phyloP scores from a whole-genome alignment of 305 asterid genomes.

The Fraxinus platypoda region DNA sequence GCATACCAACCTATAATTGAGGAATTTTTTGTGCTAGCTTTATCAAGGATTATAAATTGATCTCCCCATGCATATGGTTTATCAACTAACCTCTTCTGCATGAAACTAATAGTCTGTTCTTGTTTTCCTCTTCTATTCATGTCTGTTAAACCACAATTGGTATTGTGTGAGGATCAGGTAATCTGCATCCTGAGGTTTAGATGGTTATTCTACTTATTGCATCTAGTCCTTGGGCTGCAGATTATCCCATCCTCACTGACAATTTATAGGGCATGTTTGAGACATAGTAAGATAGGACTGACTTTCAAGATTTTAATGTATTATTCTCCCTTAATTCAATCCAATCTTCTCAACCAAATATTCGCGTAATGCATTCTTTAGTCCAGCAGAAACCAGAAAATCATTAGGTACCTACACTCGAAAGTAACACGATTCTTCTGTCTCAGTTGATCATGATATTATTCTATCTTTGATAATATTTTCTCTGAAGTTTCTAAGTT shows the following conservation, averaged over 20 bases:
- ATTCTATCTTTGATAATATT: neutral
- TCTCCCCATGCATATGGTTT: slow-evolving; percentile 25
- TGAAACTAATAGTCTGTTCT: neutral
- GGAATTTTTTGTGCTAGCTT: slow-evolving; percentile 12
- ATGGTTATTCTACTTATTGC: slow-evolving; percentile 6
- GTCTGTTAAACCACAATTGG: neutral
- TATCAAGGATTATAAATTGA: slow-evolving; percentile 28
- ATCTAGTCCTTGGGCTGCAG: slow-evolving; percentile 66
- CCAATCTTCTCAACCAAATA: neutral
- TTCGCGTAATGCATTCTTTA: neutral
- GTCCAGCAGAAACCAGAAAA: slow-evolving; percentile 12
- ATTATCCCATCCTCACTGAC: slow-evolving; percentile 48
- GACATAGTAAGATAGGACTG: neutral
- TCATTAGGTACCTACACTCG: neutral
- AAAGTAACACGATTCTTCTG: slow-evolving; percentile 13
- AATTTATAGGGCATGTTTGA: neutral
- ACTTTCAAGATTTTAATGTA: neutral
- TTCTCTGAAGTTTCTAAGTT: neutral
- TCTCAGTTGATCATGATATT: neutral
- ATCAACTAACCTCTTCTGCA: slow-evolving; percentile 21
- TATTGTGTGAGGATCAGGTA: slow-evolving; percentile 42
- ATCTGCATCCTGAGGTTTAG: slow-evolving; percentile 78
- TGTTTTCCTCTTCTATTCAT: neutral
- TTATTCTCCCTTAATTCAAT: neutral
- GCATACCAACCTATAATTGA: neutral